phyloP scores from a whole-genome alignment of 176 grass and related monocot species.

The Poa annua region DNA sequence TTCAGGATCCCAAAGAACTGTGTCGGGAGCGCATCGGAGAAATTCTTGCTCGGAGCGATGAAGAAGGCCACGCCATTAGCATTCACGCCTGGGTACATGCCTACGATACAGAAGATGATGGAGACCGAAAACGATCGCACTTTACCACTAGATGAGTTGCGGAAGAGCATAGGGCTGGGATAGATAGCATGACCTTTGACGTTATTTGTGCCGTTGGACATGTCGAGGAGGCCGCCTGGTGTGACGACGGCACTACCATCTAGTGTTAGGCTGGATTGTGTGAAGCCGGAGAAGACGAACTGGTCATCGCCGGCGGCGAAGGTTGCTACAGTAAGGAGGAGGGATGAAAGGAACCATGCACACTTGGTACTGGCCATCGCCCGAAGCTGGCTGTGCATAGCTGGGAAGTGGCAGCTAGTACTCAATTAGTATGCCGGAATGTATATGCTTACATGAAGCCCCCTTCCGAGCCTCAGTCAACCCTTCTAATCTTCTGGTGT shows the following conservation, averaged over 20 bases:
- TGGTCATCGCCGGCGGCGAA: neutral
- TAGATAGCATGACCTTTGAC: slow-evolving; percentile 46
- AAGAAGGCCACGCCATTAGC: slow-evolving; percentile 8
- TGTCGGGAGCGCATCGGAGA: neutral
- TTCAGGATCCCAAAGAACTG: slow-evolving; percentile 46
- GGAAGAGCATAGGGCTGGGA: slow-evolving; percentile 29
- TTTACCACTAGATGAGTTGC: neutral
- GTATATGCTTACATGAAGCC: neutral
- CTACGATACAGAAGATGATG: slow-evolving; percentile 14
- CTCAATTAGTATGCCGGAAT: neutral
- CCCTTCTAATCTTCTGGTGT: neutral
- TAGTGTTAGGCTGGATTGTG: slow-evolving; percentile 22
- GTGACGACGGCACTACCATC: slow-evolving; percentile 37
- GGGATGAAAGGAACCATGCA: neutral
- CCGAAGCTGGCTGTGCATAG: neutral
- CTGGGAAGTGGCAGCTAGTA: neutral
- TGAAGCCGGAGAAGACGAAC: slow-evolving; percentile 50
- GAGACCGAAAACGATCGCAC: slow-evolving; percentile 41
- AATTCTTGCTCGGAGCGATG: neutral
- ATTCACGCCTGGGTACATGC: neutral
- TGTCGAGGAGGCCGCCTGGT: neutral
- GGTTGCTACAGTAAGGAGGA: neutral
- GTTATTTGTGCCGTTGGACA: neutral
- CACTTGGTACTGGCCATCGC: neutral
- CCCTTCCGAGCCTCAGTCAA: neutral